phyloP scores from a whole-genome alignment of 192 early-diverging fungal species.

The Coemansia umbellata region DNA sequence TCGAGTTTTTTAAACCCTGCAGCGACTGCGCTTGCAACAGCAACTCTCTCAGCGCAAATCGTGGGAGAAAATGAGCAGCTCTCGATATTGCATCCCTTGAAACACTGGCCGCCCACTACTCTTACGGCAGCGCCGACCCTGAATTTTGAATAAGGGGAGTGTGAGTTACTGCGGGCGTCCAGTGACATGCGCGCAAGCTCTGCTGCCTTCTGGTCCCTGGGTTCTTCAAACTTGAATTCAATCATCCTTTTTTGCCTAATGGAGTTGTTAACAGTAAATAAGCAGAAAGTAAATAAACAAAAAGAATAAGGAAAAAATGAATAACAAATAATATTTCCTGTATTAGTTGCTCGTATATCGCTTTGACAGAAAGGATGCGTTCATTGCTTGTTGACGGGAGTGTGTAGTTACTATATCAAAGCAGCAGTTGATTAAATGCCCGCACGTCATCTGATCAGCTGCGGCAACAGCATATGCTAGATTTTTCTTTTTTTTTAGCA shows the following conservation, averaged over 20 bases:
- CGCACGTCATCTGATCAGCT: neutral
- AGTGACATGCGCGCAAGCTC: conserved; percentile 21
- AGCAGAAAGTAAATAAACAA: neutral
- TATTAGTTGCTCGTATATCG: no score
- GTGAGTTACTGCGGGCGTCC: conserved; percentile 67
- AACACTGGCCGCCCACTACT: conserved; percentile 59
- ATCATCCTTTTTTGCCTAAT: conserved; percentile 6
- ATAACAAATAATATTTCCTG: no score
- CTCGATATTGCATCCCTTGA: conserved; percentile 84
- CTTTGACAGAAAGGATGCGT: neutral
- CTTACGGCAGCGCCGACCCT: conserved; percentile 83
- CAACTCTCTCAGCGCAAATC: conserved; percentile 90
- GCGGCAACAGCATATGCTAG: conserved; percentile 18
- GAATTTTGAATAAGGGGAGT: conserved; percentile 91
- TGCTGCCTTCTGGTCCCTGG: conserved; percentile 12
- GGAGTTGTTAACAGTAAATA: no score
- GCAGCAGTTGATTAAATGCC: neutral
- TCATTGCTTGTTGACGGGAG: neutral
- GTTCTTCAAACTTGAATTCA: conserved; percentile 19
- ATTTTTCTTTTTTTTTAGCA: conserved; percentile 3
- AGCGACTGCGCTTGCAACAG: conserved; percentile 82
- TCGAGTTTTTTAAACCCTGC: conserved; percentile 73
- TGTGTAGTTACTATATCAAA: neutral
- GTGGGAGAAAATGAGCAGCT: conserved; percentile 83
- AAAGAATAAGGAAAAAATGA: no score